These are phyloP conservation scores for Hypomontagnella monticulosa DNA, from an alignment of 495 filamentous ascomycete genomes.

Conservation along the genomic window DNA sequence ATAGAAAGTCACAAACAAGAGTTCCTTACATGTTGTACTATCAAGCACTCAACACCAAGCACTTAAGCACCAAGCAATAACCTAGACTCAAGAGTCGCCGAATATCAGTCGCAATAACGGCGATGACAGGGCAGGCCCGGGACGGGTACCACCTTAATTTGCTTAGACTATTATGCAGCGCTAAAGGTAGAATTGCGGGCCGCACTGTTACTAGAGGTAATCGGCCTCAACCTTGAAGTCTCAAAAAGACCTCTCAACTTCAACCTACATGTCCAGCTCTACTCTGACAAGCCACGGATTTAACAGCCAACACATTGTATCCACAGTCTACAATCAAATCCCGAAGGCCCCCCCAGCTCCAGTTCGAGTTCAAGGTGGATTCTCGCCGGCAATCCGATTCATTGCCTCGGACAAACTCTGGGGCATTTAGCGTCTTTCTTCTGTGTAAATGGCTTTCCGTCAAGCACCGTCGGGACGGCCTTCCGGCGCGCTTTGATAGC, in stretches of 20 bases:
- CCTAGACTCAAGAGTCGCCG: too few relatives aligned
- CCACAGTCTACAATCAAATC: constrained; percentile 9
- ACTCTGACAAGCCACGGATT: not conserved
- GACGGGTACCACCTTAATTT: constrained; percentile 9
- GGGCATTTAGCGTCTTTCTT: not conserved
- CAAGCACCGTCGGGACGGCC: not conserved
- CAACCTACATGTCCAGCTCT: too few relatives aligned
- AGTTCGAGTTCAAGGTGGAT: not conserved
- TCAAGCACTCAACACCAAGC: too few relatives aligned
- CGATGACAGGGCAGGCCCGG: constrained; percentile 5
- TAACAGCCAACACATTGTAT: not conserved
- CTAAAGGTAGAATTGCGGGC: constrained; percentile 8
- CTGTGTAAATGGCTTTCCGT: not conserved
- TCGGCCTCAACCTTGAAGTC: too few relatives aligned
- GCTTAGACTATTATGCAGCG: not conserved
- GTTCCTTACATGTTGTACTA: not conserved
- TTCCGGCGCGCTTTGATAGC: constrained; percentile 1
- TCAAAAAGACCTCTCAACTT: constrained; percentile 6
- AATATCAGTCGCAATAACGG: not conserved
- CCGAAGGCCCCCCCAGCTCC: not conserved
- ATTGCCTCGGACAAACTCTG: not conserved
- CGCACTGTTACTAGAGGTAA: not conserved
- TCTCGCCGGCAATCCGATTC: constrained; percentile 6
- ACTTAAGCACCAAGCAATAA: too few relatives aligned
- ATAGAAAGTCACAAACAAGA: constrained; percentile 15